Evolutionary conservation across 1,284 basidiomycete genomes (phyloP).

Genomic region (Amanita bisporigera): DNA sequence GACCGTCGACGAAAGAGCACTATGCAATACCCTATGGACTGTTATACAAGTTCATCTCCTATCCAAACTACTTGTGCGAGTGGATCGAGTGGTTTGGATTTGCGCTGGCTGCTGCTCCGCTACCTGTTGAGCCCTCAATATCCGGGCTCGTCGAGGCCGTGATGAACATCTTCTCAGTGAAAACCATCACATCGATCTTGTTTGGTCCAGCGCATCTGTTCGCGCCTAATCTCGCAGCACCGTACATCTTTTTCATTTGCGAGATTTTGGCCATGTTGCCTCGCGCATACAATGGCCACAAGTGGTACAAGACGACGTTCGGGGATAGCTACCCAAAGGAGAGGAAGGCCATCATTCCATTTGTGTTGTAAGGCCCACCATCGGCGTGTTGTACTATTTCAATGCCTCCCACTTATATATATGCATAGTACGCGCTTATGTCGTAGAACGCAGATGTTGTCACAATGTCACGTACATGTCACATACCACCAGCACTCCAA

Average conservation of each 20-base stretch:
- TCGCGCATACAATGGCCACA: constrained; percentile 78
- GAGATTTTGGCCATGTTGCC: constrained; percentile 81
- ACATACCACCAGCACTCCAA: too few species aligned
- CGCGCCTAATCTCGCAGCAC: constrained; percentile 57
- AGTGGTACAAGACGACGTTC: constrained; percentile 81
- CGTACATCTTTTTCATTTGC: constrained; percentile 76
- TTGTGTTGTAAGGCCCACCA: constrained; percentile 17
- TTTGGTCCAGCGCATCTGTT: constrained; percentile 41
- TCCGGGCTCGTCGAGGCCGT: constrained; percentile 8
- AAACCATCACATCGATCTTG: constrained; percentile 26
- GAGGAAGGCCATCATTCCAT: constrained; percentile 70
- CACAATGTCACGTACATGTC: too few species aligned
- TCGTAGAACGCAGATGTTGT: too few species aligned
- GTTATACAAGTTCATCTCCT: constrained; percentile 83
- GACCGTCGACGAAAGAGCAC: constrained; percentile 46
- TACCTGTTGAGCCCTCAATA: constrained; percentile 30
- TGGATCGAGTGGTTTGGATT: constrained; percentile 89
- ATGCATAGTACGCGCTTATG: too few species aligned
- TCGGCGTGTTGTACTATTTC: too few species aligned
- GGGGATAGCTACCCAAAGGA: constrained; percentile 65
- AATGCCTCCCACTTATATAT: too few species aligned
- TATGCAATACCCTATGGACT: constrained; percentile 87
- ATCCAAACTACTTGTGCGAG: constrained; percentile 93
- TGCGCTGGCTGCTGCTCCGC: constrained; percentile 65
- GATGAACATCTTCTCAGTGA: constrained; percentile 18